Conservation (phyloP, 345 rosid genomes). For the Lagerstroemia speciosa region DNA sequence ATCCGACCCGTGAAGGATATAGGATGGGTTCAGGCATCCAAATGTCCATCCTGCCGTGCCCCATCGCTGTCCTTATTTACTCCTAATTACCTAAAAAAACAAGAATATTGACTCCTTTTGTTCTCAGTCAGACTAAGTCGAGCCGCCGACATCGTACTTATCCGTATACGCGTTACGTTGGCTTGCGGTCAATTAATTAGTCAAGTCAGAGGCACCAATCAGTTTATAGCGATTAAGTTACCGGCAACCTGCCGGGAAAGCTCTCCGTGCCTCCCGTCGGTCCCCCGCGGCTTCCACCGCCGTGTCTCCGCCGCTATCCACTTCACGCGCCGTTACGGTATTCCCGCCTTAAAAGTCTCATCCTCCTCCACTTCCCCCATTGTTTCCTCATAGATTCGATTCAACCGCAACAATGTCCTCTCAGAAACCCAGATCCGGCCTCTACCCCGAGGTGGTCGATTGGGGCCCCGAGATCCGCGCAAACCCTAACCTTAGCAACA, state of each 20-base stretch:
- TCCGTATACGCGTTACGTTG: no score
- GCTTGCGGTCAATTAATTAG: background rate
- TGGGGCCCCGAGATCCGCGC: conserved; percentile 22
- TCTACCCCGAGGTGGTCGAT: conserved; percentile 45
- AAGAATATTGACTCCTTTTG: no score
- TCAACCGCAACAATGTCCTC: conserved; percentile 24
- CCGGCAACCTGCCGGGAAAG: background rate
- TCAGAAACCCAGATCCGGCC: conserved; percentile 20
- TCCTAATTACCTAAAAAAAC: no score
- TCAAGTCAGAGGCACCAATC: no score
- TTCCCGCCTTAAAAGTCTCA: background rate
- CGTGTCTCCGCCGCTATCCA: background rate
- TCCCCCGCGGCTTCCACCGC: background rate
- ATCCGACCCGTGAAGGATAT: no score
- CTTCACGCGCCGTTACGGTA: background rate
- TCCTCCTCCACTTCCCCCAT: background rate
- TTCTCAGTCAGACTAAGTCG: no score
- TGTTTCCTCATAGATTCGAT: conserved; percentile 10
- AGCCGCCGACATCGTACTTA: no score
- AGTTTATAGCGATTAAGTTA: background rate
- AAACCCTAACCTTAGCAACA: conserved; percentile 10
- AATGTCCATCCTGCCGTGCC: no score
- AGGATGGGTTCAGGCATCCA: no score
- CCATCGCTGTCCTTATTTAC: no score
- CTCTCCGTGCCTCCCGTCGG: background rate